These are phyloP conservation scores for Neonectria neomacrospora DNA, from an alignment of 2,329 filamentous ascomycete species.

Conservation along the genomic window DNA sequence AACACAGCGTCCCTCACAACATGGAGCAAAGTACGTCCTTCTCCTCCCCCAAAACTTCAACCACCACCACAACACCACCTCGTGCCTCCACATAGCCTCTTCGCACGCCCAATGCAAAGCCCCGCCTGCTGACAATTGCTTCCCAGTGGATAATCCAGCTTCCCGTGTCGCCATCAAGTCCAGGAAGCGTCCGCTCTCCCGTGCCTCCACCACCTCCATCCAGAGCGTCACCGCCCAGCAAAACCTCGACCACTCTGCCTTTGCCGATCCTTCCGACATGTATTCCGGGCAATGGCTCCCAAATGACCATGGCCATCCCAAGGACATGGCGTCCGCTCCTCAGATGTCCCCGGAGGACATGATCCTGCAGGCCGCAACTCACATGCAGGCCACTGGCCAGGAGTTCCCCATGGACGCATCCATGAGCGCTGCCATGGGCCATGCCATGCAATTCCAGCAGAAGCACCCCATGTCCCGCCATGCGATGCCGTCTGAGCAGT, in stretches of 20 bases:
- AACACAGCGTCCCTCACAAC: slow-evolving; percentile 45
- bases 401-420: slow-evolving; percentile 62
- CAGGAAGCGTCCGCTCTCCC: slow-evolving; percentile 63
- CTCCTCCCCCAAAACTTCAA: slow-evolving; percentile 24
- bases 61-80: slow-evolving; percentile 30
- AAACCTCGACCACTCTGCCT: slow-evolving; percentile 60
- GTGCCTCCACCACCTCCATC: slow-evolving; percentile 67
- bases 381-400: slow-evolving; percentile 63
- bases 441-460: slow-evolving; percentile 57
- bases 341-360: slow-evolving; percentile 69
- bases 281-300: slow-evolving; percentile 63
- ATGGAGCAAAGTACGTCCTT: slow-evolving; percentile 53
- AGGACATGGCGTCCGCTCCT: slow-evolving; percentile 55
- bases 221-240: slow-evolving; percentile 65
- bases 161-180: slow-evolving; percentile 52
- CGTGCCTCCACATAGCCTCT: slow-evolving; percentile 10
- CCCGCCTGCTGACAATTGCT: slow-evolving; percentile 34
- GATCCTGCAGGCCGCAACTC: slow-evolving; percentile 67
- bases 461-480: slow-evolving; percentile 57
- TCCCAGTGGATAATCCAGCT: slow-evolving; percentile 45
- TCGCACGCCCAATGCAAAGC: slow-evolving; percentile 24
- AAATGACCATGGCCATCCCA: slow-evolving; percentile 56
- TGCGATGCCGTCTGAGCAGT: slow-evolving; percentile 65
- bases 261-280: slow-evolving; percentile 56
- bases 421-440: slow-evolving; percentile 56